Base-by-base conservation (phyloP, 768 basidiomycete species). In the Lyophyllum semitale region DNA sequence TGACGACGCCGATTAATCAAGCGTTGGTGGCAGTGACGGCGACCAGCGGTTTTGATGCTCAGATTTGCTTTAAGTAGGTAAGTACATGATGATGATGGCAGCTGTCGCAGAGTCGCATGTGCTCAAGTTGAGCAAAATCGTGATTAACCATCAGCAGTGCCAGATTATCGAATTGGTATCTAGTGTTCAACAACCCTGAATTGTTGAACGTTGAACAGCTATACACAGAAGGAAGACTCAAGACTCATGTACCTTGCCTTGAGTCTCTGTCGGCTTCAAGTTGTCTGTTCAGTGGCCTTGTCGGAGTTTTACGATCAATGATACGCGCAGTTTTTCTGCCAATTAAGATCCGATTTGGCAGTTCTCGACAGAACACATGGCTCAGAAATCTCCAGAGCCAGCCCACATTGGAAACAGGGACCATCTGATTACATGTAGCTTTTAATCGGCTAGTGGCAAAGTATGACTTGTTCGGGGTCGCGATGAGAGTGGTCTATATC, bases 71-170 rank as follows among this genome's bases (percentile, higher is more conserved):
- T 7, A 48, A 30, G 38, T 27, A 55, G 54, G 52, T 37, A 53
- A 44, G n/a, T n/a, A n/a, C n/a, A n/a, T n/a, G n/a, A n/a, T n/a
- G n/a, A 38, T 52, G 51, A 55, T 56, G 48, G 45, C 43, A 51
- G 46, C 40, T 37, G 40, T 38, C 37, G 37, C 13, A 35, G n/a
- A 26, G 45, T 49, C 26, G 40, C 54, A 55, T 55, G 54, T 50
- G 49, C 22, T 18, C n/a, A n/a, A 7, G 53, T 35, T 22, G 30
- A 33, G 33, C 38, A 41, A 41, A 52, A 33, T 52, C 18, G 30
- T 33, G 29, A 52, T 44, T 20, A 38, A 42, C 32, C 40, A 51
- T 20, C 26, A 8, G 17, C 29, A 25, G 18, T 51, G 40, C 50
- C 38, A 41, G 20, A 48, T 48, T 42, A 29, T 55, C n/a, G n/a